These are phyloP conservation scores for Santalum album DNA, from an alignment of 164 flowering plant genomes.

Conservation along the genomic window DNA sequence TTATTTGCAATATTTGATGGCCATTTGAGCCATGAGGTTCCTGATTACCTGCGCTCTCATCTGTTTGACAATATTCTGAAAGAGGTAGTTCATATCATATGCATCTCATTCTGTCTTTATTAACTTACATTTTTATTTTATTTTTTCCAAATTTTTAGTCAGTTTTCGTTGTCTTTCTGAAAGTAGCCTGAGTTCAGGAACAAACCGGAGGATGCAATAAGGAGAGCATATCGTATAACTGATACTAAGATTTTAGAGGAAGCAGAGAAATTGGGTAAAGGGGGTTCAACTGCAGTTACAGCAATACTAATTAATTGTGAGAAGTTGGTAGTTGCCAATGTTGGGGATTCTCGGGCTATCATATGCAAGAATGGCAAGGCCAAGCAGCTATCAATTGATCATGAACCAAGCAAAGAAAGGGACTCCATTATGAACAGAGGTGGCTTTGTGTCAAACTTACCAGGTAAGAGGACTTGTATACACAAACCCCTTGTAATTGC, in stretches of 20 bases:
- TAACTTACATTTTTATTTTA: not conserved
- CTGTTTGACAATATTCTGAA: slow-evolving; percentile 76
- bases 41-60: slow-evolving; percentile 61
- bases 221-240: slow-evolving; percentile 56
- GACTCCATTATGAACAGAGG: slow-evolving; percentile 63
- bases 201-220: slow-evolving; percentile 60
- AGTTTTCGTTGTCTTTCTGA: slow-evolving; percentile 8
- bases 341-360: slow-evolving; percentile 90
- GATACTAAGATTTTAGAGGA: slow-evolving; percentile 63
- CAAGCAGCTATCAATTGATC: slow-evolving; percentile 81
- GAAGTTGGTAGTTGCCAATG: slow-evolving; percentile 76
- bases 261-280: slow-evolving; percentile 63
- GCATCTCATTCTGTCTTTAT: not conserved
- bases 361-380: slow-evolving; percentile 68
- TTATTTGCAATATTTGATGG: slow-evolving; percentile 96
- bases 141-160: not conserved
- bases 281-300: slow-evolving; percentile 97
- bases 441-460: slow-evolving; percentile 78
- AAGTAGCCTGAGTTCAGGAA: slow-evolving; percentile 78
- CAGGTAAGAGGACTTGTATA: slow-evolving; percentile 61
- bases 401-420: slow-evolving; percentile 70
- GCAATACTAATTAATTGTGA: slow-evolving; percentile 78
- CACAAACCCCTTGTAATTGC: too few species aligned
- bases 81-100: slow-evolving; percentile 41
- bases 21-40: slow-evolving; percentile 72